Evolutionary conservation across 2,329 filamentous ascomycete species (phyloP).

Genomic region (Phoma sp.): DNA sequence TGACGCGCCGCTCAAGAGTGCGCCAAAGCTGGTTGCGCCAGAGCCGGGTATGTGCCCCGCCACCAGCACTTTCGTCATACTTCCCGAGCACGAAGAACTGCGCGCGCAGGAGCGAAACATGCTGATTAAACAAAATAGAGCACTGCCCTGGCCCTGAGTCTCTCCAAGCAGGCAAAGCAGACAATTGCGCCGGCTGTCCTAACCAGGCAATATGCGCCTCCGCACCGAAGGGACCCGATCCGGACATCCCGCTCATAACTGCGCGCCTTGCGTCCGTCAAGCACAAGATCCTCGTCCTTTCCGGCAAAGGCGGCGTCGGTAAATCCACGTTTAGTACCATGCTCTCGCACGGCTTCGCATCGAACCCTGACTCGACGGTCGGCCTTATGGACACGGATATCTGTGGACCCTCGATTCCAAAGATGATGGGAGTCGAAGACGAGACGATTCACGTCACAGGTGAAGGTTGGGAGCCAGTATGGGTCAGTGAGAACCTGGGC

Average conservation of each 20-base stretch:
- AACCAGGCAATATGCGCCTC: constrained; percentile 96
- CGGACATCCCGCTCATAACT: constrained; percentile 88
- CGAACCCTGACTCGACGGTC: constrained; percentile 77
- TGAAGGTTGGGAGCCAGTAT: constrained; percentile 92
- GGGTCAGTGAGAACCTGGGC: constrained; percentile 90
- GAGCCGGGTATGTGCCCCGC: constrained; percentile 68
- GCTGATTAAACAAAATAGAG: constrained; percentile 55
- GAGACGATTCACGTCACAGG: constrained; percentile 93
- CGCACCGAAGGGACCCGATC: constrained; percentile 92
- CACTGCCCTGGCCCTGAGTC: constrained; percentile 94
- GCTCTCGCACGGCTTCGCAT: constrained; percentile 86
- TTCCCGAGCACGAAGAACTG: neutral
- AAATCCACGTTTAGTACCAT: constrained; percentile 94
- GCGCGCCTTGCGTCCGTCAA: constrained; percentile 78
- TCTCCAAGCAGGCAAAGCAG: constrained; percentile 67
- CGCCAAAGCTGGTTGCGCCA: constrained; percentile 86
- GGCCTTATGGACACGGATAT: constrained; percentile 99
- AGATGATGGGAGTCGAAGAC: constrained; percentile 96
- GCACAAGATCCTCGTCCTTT: constrained; percentile 92
- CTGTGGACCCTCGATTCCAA: constrained; percentile 92
- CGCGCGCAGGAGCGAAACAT: constrained; percentile 43
- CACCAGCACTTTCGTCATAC: constrained; percentile 58
- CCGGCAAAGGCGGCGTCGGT: constrained; percentile 94
- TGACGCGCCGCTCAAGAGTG: constrained; percentile 74
- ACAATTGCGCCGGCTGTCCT: constrained; percentile 92